Conservation (phyloP, 345 rosid genomes). For the Trapa bicornis region DNA sequence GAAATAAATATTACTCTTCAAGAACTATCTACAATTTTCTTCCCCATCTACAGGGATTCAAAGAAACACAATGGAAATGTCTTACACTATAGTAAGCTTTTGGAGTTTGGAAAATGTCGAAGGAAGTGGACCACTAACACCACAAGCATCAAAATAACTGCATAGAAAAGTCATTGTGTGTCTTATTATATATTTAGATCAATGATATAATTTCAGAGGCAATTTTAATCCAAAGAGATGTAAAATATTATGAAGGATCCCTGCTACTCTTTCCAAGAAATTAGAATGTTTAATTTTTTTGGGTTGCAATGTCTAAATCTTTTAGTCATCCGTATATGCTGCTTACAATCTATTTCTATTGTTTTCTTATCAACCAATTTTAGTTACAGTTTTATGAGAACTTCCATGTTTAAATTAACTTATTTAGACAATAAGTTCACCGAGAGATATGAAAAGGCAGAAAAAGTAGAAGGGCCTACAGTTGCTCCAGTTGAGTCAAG, state of each 20-base stretch:
- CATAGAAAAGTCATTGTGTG: background rate
- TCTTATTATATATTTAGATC: background rate
- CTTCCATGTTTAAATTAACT: background rate
- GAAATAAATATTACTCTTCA: background rate
- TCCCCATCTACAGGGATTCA: background rate
- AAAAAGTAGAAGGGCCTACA: conserved; percentile 31
- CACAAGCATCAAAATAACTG: conserved; percentile 46
- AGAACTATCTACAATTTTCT: background rate
- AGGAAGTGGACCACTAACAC: conserved; percentile 45
- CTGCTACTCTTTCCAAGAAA: background rate
- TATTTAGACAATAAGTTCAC: background rate
- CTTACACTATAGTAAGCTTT: conserved; percentile 30
- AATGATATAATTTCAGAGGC: background rate
- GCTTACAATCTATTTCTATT: background rate
- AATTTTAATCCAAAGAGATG: background rate
- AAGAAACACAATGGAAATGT: background rate
- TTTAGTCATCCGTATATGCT: background rate
- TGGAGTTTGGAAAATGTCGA: conserved; percentile 31
- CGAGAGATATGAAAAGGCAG: background rate
- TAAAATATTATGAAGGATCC: background rate
- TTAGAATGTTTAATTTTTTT: background rate
- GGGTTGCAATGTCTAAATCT: no score
- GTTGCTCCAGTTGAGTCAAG: conserved; percentile 27
- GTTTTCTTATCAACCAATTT: background rate
- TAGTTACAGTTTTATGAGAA: background rate